A percentile compares a stretch with the other conserved stretches of the same genome.
Conservation (phyloP, 495 filamentous ascomycete genomes). For the Talaromyces adpressus region DNA sequence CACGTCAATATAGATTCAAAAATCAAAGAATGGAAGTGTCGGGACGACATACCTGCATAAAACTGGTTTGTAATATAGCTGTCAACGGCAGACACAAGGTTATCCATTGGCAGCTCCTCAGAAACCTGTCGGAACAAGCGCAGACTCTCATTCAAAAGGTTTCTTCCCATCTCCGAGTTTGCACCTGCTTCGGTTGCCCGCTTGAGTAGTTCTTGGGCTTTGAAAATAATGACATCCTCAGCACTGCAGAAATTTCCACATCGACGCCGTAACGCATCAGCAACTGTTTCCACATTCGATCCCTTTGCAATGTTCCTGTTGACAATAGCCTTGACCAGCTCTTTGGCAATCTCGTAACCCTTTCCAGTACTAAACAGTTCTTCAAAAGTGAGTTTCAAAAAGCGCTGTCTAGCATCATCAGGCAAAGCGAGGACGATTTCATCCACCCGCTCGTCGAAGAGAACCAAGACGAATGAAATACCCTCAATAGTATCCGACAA, state of each 20-base stretch:
- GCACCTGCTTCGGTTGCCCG: conserved; percentile 69
- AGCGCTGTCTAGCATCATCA: conserved; percentile 55
- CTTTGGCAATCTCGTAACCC: conserved; percentile 89
- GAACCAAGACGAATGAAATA: conserved; percentile 86
- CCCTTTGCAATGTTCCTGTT: conserved; percentile 94
- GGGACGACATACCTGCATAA: conserved; percentile 53
- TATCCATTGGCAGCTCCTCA: conserved; percentile 67
- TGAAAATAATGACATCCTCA: conserved; percentile 95
- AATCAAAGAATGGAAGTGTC: neutral
- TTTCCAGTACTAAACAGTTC: conserved; percentile 68
- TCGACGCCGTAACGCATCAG: conserved; percentile 79
- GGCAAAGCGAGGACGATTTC: conserved; percentile 83
- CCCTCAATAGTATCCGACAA: conserved; percentile 87
- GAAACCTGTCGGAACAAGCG: conserved; percentile 84
- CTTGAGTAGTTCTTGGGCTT: conserved; percentile 90
- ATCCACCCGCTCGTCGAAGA: conserved; percentile 86
- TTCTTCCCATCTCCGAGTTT: conserved; percentile 70
- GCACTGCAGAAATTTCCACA: conserved; percentile 96
- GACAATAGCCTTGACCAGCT: conserved; percentile 95
- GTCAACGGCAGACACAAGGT: conserved; percentile 67
- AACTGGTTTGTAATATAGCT: conserved; percentile 77
- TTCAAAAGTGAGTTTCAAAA: conserved; percentile 75
- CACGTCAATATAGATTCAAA: conserved; percentile 14
- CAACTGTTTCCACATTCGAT: conserved; percentile 93
- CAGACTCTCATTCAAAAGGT: conserved; percentile 80